A percentile compares a stretch with the other conserved stretches of the same genome.
phyloP scores from a whole-genome alignment of 2,329 filamentous ascomycete species.

The Colletotrichum sp. region DNA sequence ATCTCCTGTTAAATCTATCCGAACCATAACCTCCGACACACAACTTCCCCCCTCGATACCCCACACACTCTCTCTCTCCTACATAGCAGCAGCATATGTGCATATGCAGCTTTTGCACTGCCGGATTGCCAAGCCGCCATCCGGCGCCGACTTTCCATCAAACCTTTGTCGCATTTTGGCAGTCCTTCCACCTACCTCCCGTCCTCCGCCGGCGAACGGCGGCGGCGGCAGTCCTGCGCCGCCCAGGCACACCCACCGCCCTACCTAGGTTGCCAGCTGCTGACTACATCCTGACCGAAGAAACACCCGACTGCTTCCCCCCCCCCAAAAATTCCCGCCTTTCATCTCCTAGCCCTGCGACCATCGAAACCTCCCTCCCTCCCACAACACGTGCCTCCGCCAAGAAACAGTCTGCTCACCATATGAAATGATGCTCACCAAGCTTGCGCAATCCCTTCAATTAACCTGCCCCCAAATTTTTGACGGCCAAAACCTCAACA shows the following conservation, averaged over 20 bases:
- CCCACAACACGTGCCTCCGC: not conserved
- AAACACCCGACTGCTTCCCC: not conserved
- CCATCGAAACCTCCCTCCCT: not conserved
- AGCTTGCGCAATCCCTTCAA: not conserved
- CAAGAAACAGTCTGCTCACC: not conserved
- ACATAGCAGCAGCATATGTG: not conserved
- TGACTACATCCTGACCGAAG: not conserved
- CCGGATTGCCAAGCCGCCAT: slow-evolving; percentile 18
- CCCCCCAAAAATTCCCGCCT: not conserved
- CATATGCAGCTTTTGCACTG: slow-evolving; percentile 2
- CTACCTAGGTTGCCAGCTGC: too few relatives aligned
- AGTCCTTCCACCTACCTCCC: too few relatives aligned
- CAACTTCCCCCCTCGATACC: not conserved
- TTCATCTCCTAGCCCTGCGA: not conserved
- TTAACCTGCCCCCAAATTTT: not conserved
- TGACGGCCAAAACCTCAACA: not conserved
- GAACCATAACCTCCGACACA: not conserved
- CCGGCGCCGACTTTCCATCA: slow-evolving; percentile 9
- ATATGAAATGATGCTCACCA: not conserved
- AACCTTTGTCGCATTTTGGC: not conserved
- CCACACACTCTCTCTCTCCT: not conserved
- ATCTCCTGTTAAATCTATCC: not conserved
- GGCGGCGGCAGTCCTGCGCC: not conserved
- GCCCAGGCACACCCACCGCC: too few relatives aligned
- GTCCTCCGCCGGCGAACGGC: not conserved